These are phyloP conservation scores for Dorcoceras hygrometricum DNA, from an alignment of 257 asterid genomes.

Conservation along the genomic window DNA sequence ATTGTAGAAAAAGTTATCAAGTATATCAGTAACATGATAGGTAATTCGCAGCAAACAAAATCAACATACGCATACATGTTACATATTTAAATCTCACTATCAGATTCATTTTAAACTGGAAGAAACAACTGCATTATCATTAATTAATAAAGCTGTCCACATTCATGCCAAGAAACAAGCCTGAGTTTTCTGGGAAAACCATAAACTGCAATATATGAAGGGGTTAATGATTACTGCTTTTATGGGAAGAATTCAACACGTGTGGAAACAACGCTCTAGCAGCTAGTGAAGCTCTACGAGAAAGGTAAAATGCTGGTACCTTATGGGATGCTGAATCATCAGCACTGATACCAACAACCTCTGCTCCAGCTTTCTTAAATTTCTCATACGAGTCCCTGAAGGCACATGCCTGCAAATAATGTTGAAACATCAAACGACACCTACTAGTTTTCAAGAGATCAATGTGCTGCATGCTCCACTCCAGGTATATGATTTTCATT, in stretches of 20 bases:
- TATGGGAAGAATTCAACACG: neutral
- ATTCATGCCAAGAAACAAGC: too few relatives aligned
- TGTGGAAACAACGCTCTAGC: neutral
- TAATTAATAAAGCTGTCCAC: too few relatives aligned
- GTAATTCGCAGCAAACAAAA: neutral
- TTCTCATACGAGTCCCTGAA: conserved; percentile 95
- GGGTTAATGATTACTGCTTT: neutral
- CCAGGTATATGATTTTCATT: neutral
- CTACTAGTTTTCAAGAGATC: neutral
- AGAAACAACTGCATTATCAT: neutral
- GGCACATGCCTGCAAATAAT: conserved; percentile 79
- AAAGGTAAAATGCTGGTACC: conserved; percentile 41
- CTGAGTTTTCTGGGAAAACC: neutral
- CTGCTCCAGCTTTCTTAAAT: conserved; percentile 97
- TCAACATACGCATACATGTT: neutral
- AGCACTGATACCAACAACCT: conserved; percentile 89
- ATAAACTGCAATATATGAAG: neutral
- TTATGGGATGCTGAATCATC: conserved; percentile 80
- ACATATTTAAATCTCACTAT: neutral
- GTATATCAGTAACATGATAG: neutral
- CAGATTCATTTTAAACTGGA: neutral
- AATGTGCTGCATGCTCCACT: neutral
- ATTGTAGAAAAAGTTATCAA: neutral
- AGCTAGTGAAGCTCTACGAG: neutral
- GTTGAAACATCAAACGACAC: conserved; percentile 14